Conservation (phyloP, 2,329 filamentous ascomycete species). For the Lasiodiplodia theobromae region DNA sequence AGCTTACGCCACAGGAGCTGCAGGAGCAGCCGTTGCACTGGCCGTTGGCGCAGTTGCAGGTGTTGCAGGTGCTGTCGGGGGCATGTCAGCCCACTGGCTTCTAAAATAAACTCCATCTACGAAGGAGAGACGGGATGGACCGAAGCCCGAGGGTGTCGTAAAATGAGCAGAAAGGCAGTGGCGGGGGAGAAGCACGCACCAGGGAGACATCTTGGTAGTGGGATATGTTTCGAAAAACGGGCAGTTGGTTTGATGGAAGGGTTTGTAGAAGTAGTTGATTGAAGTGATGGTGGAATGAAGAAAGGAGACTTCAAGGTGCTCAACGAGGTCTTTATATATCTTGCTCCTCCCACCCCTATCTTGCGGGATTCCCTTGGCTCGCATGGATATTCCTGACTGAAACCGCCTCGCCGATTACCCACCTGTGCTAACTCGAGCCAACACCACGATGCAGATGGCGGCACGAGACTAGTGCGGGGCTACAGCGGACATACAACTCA, state of each 20-base stretch:
- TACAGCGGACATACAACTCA: neutral
- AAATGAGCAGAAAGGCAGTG: neutral
- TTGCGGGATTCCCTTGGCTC: neutral
- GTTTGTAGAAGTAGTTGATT: neutral
- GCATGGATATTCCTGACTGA: neutral
- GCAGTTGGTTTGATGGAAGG: neutral
- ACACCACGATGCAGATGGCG: slow-evolving; percentile 8
- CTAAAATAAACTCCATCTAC: neutral
- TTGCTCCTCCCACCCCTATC: slow-evolving; percentile 6
- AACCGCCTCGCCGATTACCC: neutral
- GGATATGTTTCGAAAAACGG: slow-evolving; percentile 3
- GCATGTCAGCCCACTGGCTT: slow-evolving; percentile 21
- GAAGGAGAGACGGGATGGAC: neutral
- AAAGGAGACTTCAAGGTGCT: neutral
- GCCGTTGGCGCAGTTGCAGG: slow-evolving; percentile 41
- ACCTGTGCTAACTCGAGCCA: slow-evolving; percentile 6
- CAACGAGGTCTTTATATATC: slow-evolving; percentile 29
- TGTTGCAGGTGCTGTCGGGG: slow-evolving; percentile 34
- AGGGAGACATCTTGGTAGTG: slow-evolving; percentile 33
- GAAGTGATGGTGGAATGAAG: slow-evolving; percentile 21
- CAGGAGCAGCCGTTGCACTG: slow-evolving; percentile 43
- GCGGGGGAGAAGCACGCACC: slow-evolving; percentile 26
- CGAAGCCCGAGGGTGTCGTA: neutral
- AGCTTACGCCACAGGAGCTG: slow-evolving; percentile 38
- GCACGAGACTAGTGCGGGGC: slow-evolving; percentile 24